phyloP scores from a whole-genome alignment of 371 early-diverging fungal genomes.

The Rhizopus delemar region DNA sequence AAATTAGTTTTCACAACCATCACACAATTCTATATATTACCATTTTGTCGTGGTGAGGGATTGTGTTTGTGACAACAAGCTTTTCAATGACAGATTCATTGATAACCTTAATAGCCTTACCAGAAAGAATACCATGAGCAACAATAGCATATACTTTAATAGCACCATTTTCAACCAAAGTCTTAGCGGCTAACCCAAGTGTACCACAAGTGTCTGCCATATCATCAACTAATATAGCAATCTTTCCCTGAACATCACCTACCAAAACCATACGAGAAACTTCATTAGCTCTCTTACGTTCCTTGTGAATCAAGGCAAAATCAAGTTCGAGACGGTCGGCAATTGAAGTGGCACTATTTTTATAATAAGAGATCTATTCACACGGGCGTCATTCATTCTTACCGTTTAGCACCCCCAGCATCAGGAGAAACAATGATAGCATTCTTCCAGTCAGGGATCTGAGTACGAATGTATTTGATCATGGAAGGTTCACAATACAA shows the following conservation, averaged over 20 bases:
- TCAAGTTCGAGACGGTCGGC: slow-evolving; percentile 93
- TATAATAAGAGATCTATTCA: slow-evolving; percentile 22
- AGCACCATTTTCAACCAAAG: slow-evolving; percentile 88
- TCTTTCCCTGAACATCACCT: slow-evolving; percentile 89
- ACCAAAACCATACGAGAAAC: slow-evolving; percentile 94
- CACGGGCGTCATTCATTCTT: slow-evolving; percentile 6
- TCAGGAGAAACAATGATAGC: slow-evolving; percentile 97
- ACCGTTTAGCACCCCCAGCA: slow-evolving; percentile 98
- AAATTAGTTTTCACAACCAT: neutral
- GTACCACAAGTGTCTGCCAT: slow-evolving; percentile 98
- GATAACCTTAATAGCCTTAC: slow-evolving; percentile 87
- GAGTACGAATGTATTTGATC: slow-evolving; percentile 84
- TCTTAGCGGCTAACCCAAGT: slow-evolving; percentile 87
- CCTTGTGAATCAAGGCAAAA: slow-evolving; percentile 98
- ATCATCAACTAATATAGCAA: slow-evolving; percentile 94
- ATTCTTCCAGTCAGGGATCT: slow-evolving; percentile 79
- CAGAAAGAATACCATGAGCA: slow-evolving; percentile 90
- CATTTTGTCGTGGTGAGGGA: slow-evolving; percentile 87
- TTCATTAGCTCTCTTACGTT: slow-evolving; percentile 92
- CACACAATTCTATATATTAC: slow-evolving; percentile 17
- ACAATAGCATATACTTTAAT: slow-evolving; percentile 91
- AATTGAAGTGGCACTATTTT: slow-evolving; percentile 79
- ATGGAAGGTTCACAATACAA: slow-evolving; percentile 90
- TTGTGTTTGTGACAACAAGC: slow-evolving; percentile 90
- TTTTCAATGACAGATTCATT: slow-evolving; percentile 80